Percentiles rank a stretch among this genome's conserved stretches.
Evolutionary conservation across 345 rosid species (phyloP).

Genomic region (Pelargonium nanum): DNA sequence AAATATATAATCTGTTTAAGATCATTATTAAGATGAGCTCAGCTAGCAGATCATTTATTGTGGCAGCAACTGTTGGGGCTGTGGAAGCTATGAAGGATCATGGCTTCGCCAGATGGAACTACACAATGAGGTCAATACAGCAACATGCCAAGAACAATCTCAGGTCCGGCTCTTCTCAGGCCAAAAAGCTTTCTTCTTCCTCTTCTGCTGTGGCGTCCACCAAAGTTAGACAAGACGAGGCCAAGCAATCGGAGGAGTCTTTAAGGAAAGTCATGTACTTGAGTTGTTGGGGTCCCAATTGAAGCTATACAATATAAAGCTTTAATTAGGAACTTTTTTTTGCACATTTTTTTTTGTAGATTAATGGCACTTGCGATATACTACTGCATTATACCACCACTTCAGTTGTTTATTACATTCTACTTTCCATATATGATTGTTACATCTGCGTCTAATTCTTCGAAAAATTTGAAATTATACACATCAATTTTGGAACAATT

Average conservation of each 20-base stretch:
- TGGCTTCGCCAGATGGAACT: constrained; percentile 53
- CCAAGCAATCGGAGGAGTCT: constrained; percentile 18
- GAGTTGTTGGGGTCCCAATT: constrained; percentile 16
- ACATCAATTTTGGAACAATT: too few species aligned
- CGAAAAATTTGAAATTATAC: too few species aligned
- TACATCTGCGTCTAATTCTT: too few species aligned
- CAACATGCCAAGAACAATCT: constrained; percentile 34
- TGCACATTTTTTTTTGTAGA: too few species aligned
- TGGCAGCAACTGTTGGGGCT: constrained; percentile 40
- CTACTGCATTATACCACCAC: too few species aligned
- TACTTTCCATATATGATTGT: too few species aligned
- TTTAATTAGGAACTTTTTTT: too few species aligned
- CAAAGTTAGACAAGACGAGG: constrained; percentile 4
- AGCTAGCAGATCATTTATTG: constrained; percentile 26
- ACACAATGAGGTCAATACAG: constrained; percentile 24
- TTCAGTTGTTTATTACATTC: too few species aligned
- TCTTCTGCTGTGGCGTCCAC: constrained; percentile 15
- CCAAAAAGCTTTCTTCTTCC: constrained; percentile 33
- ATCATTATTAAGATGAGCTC: background rate
- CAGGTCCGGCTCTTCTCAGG: constrained; percentile 28
- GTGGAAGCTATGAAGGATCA: constrained; percentile 58
- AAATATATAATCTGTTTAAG: background rate
- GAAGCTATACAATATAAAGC: background rate
- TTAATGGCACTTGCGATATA: too few species aligned
- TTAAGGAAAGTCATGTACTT: constrained; percentile 21